These are phyloP conservation scores for Sanghuangporus weigelae DNA, from an alignment of 1,284 basidiomycete genomes.

Conservation along the genomic window DNA sequence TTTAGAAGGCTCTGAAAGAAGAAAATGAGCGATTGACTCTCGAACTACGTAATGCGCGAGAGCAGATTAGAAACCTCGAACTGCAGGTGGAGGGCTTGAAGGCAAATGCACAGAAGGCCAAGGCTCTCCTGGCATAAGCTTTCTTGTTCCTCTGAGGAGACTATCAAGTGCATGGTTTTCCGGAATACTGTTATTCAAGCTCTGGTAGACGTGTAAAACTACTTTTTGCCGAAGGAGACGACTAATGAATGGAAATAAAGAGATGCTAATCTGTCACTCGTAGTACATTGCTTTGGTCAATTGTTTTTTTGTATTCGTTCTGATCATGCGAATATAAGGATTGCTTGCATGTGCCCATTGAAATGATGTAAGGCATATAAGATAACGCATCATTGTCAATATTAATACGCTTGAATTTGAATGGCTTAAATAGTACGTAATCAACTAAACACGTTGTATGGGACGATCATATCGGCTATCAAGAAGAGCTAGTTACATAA, in stretches of 20 bases:
- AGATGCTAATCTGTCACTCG: background rate
- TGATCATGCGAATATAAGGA: too few relatives aligned
- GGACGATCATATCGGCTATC: too few relatives aligned
- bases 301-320: too few relatives aligned
- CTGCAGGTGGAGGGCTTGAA: slow-evolving; percentile 74
- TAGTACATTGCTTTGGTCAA: background rate
- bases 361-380: too few relatives aligned
- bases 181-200: background rate
- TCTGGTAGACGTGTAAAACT: background rate
- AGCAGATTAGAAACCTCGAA: slow-evolving; percentile 77
- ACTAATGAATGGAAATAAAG: background rate
- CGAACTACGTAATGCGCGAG: slow-evolving; percentile 71
- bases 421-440: too few relatives aligned
- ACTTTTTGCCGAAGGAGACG: too few relatives aligned
- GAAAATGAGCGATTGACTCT: slow-evolving; percentile 59
- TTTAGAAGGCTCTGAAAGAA: slow-evolving; percentile 31
- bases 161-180: background rate
- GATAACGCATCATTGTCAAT: too few relatives aligned
- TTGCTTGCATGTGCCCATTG: too few relatives aligned
- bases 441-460: too few relatives aligned
- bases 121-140: slow-evolving; percentile 21
- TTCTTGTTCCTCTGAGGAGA: background rate
- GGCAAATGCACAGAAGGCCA: slow-evolving; percentile 68
- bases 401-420: too few relatives aligned
- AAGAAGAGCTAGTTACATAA: too few relatives aligned